These are phyloP conservation scores for Vararia minispora DNA, from an alignment of 768 basidiomycete species.

Conservation along the genomic window DNA sequence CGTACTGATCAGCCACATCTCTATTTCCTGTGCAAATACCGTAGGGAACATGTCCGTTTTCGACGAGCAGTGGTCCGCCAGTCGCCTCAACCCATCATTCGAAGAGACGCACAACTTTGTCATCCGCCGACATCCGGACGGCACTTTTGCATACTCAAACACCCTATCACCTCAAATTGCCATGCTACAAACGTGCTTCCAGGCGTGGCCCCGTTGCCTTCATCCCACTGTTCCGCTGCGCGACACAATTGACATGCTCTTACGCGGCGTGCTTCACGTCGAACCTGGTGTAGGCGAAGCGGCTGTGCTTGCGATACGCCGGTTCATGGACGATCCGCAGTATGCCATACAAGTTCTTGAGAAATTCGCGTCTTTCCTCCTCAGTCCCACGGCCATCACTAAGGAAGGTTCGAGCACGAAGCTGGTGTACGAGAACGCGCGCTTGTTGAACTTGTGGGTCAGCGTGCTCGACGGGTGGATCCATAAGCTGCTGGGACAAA, in stretches of 20 bases:
- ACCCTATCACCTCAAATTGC: conserved; percentile 50
- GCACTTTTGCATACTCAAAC: conserved; percentile 54
- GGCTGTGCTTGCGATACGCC: conserved; percentile 54
- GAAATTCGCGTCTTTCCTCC: conserved; percentile 61
- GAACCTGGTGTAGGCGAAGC: conserved; percentile 66
- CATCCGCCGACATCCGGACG: conserved; percentile 58
- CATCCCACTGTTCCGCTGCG: conserved; percentile 39
- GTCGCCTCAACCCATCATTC: conserved; percentile 45
- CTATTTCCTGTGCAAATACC: conserved; percentile 44
- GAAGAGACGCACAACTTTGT: conserved; percentile 63
- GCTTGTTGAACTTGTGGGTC: conserved; percentile 65
- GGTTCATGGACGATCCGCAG: conserved; percentile 54
- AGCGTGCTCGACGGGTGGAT: conserved; percentile 64
- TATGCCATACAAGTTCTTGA: conserved; percentile 49
- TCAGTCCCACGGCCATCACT: conserved; percentile 52
- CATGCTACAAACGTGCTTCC: conserved; percentile 67
- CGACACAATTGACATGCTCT: conserved; percentile 66
- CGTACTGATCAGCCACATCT: conserved; percentile 43
- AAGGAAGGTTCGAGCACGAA: conserved; percentile 53
- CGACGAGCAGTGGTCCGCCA: conserved; percentile 72
- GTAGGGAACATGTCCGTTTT: conserved; percentile 74
- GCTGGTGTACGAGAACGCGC: conserved; percentile 54
- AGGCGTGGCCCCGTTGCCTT: conserved; percentile 77
- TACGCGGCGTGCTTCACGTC: conserved; percentile 76
- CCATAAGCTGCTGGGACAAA: conserved; percentile 30